phyloP scores from a whole-genome alignment of 257 asterid species.

The Asclepias syriaca region DNA sequence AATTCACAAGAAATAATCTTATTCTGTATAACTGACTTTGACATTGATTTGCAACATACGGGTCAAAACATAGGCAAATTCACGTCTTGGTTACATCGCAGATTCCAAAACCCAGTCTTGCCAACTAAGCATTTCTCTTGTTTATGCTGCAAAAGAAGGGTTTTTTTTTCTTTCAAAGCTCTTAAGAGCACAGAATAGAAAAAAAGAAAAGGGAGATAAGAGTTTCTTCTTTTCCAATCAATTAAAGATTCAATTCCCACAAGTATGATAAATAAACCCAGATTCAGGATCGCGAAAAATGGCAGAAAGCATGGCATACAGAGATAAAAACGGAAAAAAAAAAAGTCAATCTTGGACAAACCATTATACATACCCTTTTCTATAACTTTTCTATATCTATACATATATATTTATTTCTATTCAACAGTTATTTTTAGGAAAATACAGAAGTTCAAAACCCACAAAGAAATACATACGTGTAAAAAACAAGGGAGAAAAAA shows the following conservation, averaged over 20 bases:
- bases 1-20: not conserved
- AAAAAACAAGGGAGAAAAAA: not conserved
- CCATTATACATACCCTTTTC: not conserved
- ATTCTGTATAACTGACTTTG: not conserved
- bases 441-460: not conserved
- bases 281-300: not conserved
- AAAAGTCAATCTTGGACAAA: slow-evolving; percentile 4
- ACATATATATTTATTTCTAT: not conserved
- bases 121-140: not conserved
- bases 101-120: not conserved
- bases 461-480: not conserved
- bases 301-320: not conserved
- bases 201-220: not conserved
- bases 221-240: not conserved
- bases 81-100: not conserved
- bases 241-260: not conserved
- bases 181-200: too few relatives aligned
- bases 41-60: not conserved
- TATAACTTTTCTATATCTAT: not conserved
- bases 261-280: not conserved
- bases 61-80: not conserved
- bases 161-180: too few relatives aligned
- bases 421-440: not conserved
- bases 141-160: not conserved
- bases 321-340: not conserved